Evolutionary conservation across 2,329 filamentous ascomycete genomes (phyloP).

Genomic region (Fusarium nisikadoi): DNA sequence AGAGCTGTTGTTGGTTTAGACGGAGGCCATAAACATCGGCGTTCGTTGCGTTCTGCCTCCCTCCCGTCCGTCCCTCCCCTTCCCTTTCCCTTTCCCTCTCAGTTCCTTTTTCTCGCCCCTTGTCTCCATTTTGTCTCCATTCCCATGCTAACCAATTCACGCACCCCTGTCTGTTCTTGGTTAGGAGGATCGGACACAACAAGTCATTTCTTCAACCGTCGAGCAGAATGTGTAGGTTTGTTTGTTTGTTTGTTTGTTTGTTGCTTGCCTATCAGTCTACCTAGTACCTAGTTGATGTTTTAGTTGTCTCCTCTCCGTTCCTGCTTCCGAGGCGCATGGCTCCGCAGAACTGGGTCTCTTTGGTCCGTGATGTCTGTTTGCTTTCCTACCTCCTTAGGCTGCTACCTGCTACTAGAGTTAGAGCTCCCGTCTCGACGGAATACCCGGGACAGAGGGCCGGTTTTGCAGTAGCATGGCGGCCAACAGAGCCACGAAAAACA

Average conservation of each 20-base stretch:
- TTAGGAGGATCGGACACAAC: conserved; percentile 4
- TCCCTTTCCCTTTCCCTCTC: not conserved
- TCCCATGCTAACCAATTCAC: not conserved
- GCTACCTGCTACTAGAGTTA: not conserved
- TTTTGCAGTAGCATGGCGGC: not conserved
- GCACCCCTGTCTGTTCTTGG: conserved; percentile 26
- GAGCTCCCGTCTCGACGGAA: not conserved
- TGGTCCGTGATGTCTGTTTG: not conserved
- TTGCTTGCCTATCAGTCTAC: not conserved
- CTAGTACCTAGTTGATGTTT: not conserved
- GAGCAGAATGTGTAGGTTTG: conserved; percentile 16
- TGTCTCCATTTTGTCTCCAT: not conserved
- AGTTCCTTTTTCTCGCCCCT: not conserved
- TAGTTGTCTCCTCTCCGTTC: not conserved
- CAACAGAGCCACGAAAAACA: not conserved
- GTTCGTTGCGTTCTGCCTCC: conserved; percentile 25
- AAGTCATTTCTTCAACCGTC: conserved; percentile 23
- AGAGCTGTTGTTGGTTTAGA: not conserved
- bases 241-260: conserved; percentile 4
- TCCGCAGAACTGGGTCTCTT: not conserved
- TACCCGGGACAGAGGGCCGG: conserved; percentile 10
- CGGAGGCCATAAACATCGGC: conserved; percentile 11
- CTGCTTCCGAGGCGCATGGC: conserved; percentile 1
- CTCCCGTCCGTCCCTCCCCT: conserved; percentile 15
- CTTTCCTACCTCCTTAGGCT: not conserved